Conservation (phyloP, 768 basidiomycete genomes). For the Amanita jacksonii region DNA sequence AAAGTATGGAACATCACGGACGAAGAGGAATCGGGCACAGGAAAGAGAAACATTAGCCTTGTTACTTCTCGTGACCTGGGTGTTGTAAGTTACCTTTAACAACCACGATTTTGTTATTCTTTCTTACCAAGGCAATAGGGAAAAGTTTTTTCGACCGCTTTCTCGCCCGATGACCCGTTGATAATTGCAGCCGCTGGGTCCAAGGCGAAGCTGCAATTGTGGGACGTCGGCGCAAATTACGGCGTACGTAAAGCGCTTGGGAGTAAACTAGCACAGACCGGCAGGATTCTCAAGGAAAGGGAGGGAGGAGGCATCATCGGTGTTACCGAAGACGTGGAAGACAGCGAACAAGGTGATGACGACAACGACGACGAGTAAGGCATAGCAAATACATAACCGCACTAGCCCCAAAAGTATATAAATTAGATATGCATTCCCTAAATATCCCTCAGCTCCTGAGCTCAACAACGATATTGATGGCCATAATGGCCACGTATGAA, state of each 20-base stretch:
- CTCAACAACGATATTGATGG: constrained; percentile 72
- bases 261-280: constrained; percentile 64
- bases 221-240: constrained; percentile 84
- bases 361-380: constrained; percentile 7
- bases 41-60: constrained; percentile 69
- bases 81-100: constrained; percentile 43
- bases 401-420: too few species aligned
- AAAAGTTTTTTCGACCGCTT: constrained; percentile 88
- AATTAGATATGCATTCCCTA: constrained; percentile 1
- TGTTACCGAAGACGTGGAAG: constrained; percentile 62
- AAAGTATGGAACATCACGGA: constrained; percentile 92
- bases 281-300: constrained; percentile 56
- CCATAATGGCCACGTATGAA: constrained; percentile 71
- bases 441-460: constrained; percentile 22
- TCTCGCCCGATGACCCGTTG: constrained; percentile 91
- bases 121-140: constrained; percentile 43
- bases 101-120: background rate
- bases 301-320: constrained; percentile 58
- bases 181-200: constrained; percentile 93
- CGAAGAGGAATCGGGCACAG: constrained; percentile 35
- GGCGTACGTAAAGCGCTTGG: constrained; percentile 81
- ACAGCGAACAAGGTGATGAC: constrained; percentile 41
- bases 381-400: background rate
- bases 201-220: constrained; percentile 88
- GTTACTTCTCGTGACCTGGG: constrained; percentile 86